Conservation (phyloP, 305 asterid genomes). For the Petunia hybrid region DNA sequence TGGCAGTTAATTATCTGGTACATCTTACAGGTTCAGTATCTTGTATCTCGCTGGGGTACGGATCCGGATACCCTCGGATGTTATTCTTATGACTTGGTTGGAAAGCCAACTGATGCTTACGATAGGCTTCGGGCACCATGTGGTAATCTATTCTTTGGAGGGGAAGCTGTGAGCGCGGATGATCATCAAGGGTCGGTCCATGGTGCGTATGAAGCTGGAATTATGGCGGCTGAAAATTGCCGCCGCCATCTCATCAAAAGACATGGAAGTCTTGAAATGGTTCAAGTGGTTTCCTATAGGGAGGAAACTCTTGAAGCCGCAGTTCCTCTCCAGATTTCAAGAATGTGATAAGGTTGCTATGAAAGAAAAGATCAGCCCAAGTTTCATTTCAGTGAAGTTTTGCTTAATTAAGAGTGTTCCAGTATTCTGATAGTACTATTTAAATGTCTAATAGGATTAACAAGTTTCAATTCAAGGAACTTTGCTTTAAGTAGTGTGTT, state of each 20-base stretch:
- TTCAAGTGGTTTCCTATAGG: conserved; percentile 62
- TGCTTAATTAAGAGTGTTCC: not conserved
- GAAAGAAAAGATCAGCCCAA: not conserved
- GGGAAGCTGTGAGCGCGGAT: conserved; percentile 90
- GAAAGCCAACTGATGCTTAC: conserved; percentile 79
- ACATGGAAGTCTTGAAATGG: conserved; percentile 65
- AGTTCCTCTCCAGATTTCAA: conserved; percentile 89
- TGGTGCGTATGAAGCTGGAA: conserved; percentile 94
- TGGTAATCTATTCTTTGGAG: conserved; percentile 92
- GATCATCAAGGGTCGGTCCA: conserved; percentile 98
- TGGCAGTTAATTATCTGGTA: conserved; percentile 26
- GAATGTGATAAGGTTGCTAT: conserved; percentile 49
- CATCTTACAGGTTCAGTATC: conserved; percentile 70
- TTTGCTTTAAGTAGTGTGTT: no score
- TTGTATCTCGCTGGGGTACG: conserved; percentile 90
- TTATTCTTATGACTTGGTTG: conserved; percentile 91
- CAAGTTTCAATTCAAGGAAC: no score
- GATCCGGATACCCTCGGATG: conserved; percentile 88
- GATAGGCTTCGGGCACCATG: conserved; percentile 89
- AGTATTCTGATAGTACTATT: no score
- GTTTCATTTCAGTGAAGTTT: not conserved
- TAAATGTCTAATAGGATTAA: no score
- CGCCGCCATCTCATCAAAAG: conserved; percentile 66
- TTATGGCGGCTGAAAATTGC: conserved; percentile 84
- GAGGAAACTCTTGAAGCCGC: conserved; percentile 70